phyloP scores from a whole-genome alignment of 2,329 filamentous ascomycete genomes.

The Microdochium nivale region DNA sequence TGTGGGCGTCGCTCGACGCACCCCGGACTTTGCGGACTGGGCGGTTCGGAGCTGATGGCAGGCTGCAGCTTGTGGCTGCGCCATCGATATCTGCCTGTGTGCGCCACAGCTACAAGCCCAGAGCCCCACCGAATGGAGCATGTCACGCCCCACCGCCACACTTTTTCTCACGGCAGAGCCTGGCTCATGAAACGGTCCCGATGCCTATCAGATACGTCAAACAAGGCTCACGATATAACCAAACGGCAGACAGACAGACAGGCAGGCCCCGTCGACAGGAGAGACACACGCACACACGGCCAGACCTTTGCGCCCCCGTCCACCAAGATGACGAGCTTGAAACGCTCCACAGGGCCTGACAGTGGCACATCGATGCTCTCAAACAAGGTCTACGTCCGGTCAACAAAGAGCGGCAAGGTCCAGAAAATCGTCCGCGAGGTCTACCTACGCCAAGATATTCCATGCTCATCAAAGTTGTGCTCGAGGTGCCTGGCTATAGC shows the following conservation, averaged over 20 bases:
- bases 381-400: slow-evolving; percentile 92
- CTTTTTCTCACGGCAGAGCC: background rate
- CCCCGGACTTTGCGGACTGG: no score
- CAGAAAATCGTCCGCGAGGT: slow-evolving; percentile 98
- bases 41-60: no score
- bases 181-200: no score
- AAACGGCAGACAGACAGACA: background rate
- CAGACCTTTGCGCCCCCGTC: background rate
- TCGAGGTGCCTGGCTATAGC: slow-evolving; percentile 63
- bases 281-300: background rate
- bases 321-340: slow-evolving; percentile 54
- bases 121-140: background rate
- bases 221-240: background rate
- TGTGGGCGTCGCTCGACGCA: no score
- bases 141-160: background rate
- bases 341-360: slow-evolving; percentile 44
- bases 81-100: background rate
- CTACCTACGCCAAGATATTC: slow-evolving; percentile 93
- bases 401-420: slow-evolving; percentile 91
- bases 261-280: background rate
- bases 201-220: background rate
- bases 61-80: background rate
- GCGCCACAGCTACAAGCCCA: background rate
- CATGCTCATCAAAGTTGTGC: slow-evolving; percentile 90
- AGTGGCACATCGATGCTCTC: slow-evolving; percentile 65